Conservation (phyloP, 2,329 filamentous ascomycete genomes). For the Microsporum audouinii region DNA sequence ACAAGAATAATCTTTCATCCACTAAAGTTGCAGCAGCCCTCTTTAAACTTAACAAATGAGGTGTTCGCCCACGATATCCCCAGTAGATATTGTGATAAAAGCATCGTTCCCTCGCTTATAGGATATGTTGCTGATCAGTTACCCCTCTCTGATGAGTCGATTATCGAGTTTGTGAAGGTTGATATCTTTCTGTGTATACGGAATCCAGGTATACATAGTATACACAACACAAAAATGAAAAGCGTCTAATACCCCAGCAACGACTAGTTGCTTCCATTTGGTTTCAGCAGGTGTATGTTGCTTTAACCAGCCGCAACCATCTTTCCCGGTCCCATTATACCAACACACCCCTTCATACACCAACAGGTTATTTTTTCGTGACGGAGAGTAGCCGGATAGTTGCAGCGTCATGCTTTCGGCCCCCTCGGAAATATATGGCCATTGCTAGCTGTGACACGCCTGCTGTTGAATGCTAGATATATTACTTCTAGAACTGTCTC, state of each 20-base stretch:
- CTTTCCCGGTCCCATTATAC: not conserved
- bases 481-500: not conserved
- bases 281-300: not conserved
- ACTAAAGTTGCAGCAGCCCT: no score
- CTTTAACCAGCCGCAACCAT: not conserved
- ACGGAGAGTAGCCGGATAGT: not conserved
- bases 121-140: not conserved
- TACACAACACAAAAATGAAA: not conserved
- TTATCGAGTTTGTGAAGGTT: conserved; percentile 25
- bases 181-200: conserved; percentile 17
- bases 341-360: not conserved
- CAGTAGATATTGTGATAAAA: not conserved
- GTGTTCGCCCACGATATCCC: no score
- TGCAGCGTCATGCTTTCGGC: not conserved
- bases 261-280: not conserved
- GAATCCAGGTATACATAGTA: not conserved
- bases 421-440: not conserved
- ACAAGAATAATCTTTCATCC: no score
- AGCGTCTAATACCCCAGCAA: not conserved
- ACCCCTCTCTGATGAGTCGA: conserved; percentile 16
- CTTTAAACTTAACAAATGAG: no score
- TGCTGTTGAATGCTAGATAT: not conserved
- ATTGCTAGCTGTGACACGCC: not conserved
- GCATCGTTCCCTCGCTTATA: not conserved
- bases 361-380: no score